Evolutionary conservation across 257 asterid genomes (phyloP).

Genomic region (Solanum okadae): DNA sequence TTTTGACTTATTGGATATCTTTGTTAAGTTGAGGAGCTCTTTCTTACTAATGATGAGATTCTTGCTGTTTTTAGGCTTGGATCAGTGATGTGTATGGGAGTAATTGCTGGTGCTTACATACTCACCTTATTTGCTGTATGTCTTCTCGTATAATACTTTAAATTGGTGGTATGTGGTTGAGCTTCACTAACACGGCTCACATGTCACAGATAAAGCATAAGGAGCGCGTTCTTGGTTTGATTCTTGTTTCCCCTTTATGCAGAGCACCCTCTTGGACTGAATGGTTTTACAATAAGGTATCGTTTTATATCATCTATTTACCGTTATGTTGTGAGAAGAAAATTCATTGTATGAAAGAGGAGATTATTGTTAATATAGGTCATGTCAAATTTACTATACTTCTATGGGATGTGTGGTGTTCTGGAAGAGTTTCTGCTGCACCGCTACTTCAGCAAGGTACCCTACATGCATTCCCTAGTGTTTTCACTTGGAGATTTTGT

Average conservation of each 20-base stretch:
- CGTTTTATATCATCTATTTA: not conserved
- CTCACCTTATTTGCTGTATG: conserved; percentile 80
- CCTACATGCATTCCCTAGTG: not conserved
- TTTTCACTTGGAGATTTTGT: not conserved
- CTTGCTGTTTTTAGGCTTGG: conserved; percentile 59
- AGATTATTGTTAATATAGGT: conserved; percentile 31
- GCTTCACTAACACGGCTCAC: not conserved
- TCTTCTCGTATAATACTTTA: not conserved
- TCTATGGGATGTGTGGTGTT: conserved; percentile 74
- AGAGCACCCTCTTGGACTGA: conserved; percentile 88
- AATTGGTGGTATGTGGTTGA: not conserved
- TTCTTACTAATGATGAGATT: conserved; percentile 2
- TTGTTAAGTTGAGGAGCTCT: not conserved
- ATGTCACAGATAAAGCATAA: conserved; percentile 56
- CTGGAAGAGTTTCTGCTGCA: conserved; percentile 66
- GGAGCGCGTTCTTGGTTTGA: conserved; percentile 87
- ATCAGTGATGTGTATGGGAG: conserved; percentile 97
- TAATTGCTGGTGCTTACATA: conserved; percentile 85
- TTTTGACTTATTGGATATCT: not conserved
- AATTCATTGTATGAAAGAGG: not conserved
- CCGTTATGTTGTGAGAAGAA: not conserved
- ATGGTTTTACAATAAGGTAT: conserved; percentile 84
- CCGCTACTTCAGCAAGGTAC: conserved; percentile 89
- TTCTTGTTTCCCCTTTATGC: conserved; percentile 87
- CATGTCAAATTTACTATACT: conserved; percentile 85